These are phyloP conservation scores for Fusarium concolor DNA, from an alignment of 2,329 filamentous ascomycete species.

Conservation along the genomic window DNA sequence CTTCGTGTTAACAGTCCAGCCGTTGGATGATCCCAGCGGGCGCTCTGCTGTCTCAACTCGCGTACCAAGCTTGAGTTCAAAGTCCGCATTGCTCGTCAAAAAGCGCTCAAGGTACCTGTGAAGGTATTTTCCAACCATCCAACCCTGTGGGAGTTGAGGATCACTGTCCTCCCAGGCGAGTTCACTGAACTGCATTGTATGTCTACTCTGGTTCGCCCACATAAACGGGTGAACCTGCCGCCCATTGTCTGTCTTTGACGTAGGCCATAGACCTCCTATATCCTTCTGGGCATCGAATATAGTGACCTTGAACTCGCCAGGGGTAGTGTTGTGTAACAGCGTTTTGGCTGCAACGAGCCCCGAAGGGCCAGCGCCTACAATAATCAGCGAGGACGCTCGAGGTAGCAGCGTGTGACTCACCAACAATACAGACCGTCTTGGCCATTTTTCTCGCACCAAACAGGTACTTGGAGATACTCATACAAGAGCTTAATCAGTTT, in stretches of 20 bases:
- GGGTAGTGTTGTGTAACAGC: slow-evolving; percentile 69
- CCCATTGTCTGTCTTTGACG: slow-evolving; percentile 58
- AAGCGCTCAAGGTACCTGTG: slow-evolving; percentile 72
- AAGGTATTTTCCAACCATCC: slow-evolving; percentile 81
- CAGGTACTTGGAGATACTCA: slow-evolving; percentile 35
- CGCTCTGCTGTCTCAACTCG: slow-evolving; percentile 57
- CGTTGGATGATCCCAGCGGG: slow-evolving; percentile 49
- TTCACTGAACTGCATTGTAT: slow-evolving; percentile 80
- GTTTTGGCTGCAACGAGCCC: slow-evolving; percentile 79
- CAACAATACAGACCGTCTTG: slow-evolving; percentile 57
- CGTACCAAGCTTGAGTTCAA: slow-evolving; percentile 62
- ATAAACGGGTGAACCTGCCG: slow-evolving; percentile 74
- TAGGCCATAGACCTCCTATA: slow-evolving; percentile 84
- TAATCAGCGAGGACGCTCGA: slow-evolving; percentile 4
- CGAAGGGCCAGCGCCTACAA: slow-evolving; percentile 73
- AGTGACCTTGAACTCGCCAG: slow-evolving; percentile 71
- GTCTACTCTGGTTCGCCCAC: slow-evolving; percentile 79
- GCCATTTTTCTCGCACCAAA: slow-evolving; percentile 47
- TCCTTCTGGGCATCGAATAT: slow-evolving; percentile 74
- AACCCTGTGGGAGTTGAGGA: slow-evolving; percentile 79
- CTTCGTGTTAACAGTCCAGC: slow-evolving; percentile 57
- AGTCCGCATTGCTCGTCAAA: slow-evolving; percentile 54
- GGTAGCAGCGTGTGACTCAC: slow-evolving; percentile 42
- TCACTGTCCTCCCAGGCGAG: slow-evolving; percentile 72
- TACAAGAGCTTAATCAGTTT: slow-evolving; percentile 17